Percentiles rank a stretch among this genome's conserved stretches.
Conservation (phyloP, 2,329 filamentous ascomycete genomes). For the Bertia moriformis region DNA sequence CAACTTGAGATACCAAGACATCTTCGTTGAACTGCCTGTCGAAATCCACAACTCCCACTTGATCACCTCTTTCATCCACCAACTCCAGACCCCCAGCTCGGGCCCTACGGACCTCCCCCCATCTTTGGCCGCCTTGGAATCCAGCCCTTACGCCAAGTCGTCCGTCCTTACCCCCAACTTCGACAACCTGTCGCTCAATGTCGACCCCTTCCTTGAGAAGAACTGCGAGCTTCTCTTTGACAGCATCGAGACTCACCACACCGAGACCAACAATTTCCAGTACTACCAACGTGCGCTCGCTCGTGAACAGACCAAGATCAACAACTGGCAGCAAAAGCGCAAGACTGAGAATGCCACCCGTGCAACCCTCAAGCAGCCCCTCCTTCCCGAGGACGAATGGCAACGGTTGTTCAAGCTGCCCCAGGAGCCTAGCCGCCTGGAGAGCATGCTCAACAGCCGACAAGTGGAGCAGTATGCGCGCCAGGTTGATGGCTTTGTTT, state of each 20-base stretch:
- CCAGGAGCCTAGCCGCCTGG: constrained; percentile 79
- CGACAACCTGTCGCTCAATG: constrained; percentile 78
- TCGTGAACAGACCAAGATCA: constrained; percentile 91
- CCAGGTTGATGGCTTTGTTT: constrained; percentile 92
- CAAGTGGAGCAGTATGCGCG: constrained; percentile 97
- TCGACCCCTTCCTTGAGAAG: constrained; percentile 97
- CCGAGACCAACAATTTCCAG: constrained; percentile 98
- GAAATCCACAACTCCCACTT: constrained; percentile 93
- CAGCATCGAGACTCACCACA: constrained; percentile 94
- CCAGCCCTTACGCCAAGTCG: constrained; percentile 45
- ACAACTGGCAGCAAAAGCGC: constrained; percentile 90
- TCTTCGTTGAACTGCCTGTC: constrained; percentile 79
- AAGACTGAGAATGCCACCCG: constrained; percentile 87
- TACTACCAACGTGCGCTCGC: constrained; percentile 85
- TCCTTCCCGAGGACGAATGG: constrained; percentile 93
- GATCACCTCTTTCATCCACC: constrained; percentile 86
- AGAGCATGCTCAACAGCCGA: constrained; percentile 85
- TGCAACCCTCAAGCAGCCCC: constrained; percentile 71
- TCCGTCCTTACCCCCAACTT: constrained; percentile 62
- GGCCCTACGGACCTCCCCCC: constrained; percentile 58
- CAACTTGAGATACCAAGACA: constrained; percentile 84
- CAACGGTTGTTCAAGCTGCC: constrained; percentile 96
- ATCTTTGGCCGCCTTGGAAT: constrained; percentile 64
- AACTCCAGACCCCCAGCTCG: constrained; percentile 58
- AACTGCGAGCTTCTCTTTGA: constrained; percentile 92